Evolutionary conservation across 75 land plant species (phyloP).

Genomic region (Sequoiadendron giganteum): DNA sequence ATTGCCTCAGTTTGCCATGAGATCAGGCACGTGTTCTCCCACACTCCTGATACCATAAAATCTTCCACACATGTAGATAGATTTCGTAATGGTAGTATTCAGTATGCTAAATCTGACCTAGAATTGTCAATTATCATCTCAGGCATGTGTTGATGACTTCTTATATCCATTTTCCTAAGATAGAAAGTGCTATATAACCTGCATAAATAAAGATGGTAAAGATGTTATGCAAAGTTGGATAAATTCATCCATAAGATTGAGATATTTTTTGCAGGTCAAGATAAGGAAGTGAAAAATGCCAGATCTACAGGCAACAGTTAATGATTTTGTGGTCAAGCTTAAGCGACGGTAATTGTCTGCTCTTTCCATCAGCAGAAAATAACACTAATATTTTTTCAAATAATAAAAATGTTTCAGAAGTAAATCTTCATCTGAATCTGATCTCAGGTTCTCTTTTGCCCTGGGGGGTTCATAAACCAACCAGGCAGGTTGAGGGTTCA

Average conservation of each 20-base stretch:
- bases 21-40: background rate
- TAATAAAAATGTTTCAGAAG: background rate
- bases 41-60: background rate
- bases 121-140: background rate
- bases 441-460: conserved; percentile 2
- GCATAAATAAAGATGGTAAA: background rate
- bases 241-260: background rate
- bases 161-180: background rate
- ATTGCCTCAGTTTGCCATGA: background rate
- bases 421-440: conserved; percentile 10
- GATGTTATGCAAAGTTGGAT: background rate
- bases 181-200: background rate
- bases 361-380: background rate
- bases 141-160: background rate
- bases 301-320: conserved; percentile 67
- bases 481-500: conserved; percentile 97
- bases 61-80: background rate
- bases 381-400: background rate
- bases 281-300: conserved; percentile 44
- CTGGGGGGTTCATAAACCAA: background rate
- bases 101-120: background rate
- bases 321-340: conserved; percentile 79
- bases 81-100: background rate
- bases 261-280: background rate
- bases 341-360: conserved; percentile 59